These are phyloP conservation scores for Candida buenavistaensis DNA, from an alignment of 1,139 yeast species.

Conservation along the genomic window DNA sequence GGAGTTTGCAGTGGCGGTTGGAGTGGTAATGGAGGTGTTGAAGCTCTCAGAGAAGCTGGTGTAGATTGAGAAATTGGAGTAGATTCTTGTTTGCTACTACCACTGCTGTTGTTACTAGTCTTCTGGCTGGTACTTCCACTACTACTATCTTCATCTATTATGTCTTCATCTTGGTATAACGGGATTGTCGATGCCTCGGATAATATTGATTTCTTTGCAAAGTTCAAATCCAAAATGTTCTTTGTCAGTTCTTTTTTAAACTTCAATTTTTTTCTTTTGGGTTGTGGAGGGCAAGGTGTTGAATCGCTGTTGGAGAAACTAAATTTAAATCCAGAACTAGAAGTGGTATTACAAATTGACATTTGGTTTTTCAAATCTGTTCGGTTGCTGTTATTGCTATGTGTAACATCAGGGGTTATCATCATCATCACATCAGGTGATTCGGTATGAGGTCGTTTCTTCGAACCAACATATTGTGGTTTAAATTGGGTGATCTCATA, in stretches of 20 bases:
- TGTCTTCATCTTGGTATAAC: constrained; percentile 13
- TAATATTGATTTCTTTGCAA: constrained; percentile 25
- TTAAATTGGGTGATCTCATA: constrained; percentile 4
- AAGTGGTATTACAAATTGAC: constrained; percentile 10
- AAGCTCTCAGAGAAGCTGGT: constrained; percentile 32
- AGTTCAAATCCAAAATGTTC: constrained; percentile 24
- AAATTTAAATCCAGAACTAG: constrained; percentile 19
- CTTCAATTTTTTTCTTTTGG: constrained; percentile 29
- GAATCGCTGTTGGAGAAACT: constrained; percentile 32
- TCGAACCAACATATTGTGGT: constrained; percentile 11
- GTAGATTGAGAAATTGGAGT: constrained; percentile 39
- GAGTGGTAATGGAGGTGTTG: constrained; percentile 26
- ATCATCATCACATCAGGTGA: constrained; percentile 11
- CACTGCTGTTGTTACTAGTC: constrained; percentile 3
- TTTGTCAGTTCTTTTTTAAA: constrained; percentile 19
- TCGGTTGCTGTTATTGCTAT: constrained; percentile 12
- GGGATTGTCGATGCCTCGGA: constrained; percentile 5
- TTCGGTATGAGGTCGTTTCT: constrained; percentile 14
- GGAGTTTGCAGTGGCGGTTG: constrained; percentile 1
- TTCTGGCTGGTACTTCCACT: constrained; percentile 1
- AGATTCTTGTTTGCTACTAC: constrained; percentile 13
- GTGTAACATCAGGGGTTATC: constrained; percentile 1
- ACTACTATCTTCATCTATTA: constrained; percentile 13
- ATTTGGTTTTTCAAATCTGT: too few relatives aligned
- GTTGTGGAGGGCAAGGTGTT: constrained; percentile 36